Evolutionary conservation across 257 asterid genomes (phyloP).

Genomic region (Penstemon newberryi): DNA sequence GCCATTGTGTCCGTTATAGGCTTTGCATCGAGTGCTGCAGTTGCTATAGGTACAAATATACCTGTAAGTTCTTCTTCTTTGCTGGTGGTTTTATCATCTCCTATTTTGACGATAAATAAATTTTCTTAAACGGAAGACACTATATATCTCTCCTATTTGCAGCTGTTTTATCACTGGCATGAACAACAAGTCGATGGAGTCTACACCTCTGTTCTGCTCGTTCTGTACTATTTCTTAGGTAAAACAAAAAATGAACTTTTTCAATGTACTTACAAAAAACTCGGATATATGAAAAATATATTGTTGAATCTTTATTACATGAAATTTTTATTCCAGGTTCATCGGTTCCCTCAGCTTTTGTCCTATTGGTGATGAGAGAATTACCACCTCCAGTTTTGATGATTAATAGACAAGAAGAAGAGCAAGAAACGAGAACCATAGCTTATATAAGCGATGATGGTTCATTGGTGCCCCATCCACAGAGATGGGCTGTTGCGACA

Average conservation of each 20-base stretch:
- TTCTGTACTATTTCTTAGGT: slow-evolving; percentile 82
- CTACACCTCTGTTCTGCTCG: slow-evolving; percentile 62
- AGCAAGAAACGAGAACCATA: slow-evolving; percentile 60
- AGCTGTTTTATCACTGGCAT: slow-evolving; percentile 77
- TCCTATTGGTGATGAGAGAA: slow-evolving; percentile 90
- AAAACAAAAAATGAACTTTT: background rate
- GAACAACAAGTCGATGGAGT: slow-evolving; percentile 40
- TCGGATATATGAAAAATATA: no score
- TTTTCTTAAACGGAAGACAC: no score
- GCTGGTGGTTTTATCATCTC: slow-evolving; percentile 22
- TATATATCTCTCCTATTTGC: slow-evolving; percentile 33
- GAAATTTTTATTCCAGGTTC: slow-evolving; percentile 55
- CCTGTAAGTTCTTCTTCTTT: slow-evolving; percentile 57
- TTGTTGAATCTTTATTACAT: no score
- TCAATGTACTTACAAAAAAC: no score
- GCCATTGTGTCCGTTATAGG: slow-evolving; percentile 84
- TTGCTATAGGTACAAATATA: slow-evolving; percentile 66
- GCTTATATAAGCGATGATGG: slow-evolving; percentile 59
- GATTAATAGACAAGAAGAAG: slow-evolving; percentile 48
- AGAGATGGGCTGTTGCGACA: slow-evolving; percentile 65
- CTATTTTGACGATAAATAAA: background rate
- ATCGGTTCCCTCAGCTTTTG: slow-evolving; percentile 80
- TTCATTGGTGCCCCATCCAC: slow-evolving; percentile 46
- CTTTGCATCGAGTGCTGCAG: slow-evolving; percentile 72
- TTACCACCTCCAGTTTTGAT: slow-evolving; percentile 61